phyloP scores from a whole-genome alignment of 129 eudicot genomes.

The Flaveria ramosissima region DNA sequence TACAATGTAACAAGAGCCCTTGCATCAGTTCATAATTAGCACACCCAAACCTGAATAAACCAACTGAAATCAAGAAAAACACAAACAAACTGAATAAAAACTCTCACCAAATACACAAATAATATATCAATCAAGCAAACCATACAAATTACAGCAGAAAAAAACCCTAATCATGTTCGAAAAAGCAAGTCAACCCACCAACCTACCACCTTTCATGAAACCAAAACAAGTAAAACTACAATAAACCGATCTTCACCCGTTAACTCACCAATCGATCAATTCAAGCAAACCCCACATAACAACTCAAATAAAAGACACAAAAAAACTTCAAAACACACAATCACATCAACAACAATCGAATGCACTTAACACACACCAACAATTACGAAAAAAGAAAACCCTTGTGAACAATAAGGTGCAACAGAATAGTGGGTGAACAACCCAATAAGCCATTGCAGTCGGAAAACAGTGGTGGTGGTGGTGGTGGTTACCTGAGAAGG shows the following conservation, averaged over 20 bases:
- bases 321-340: constrained; percentile 7
- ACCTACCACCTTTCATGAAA: constrained; percentile 77
- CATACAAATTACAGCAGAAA: constrained; percentile 17
- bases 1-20: constrained; percentile 25
- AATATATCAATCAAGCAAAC: constrained; percentile 27
- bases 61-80: constrained; percentile 13
- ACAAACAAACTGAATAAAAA: constrained; percentile 5
- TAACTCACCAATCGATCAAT: background rate
- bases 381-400: constrained; percentile 24
- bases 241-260: constrained; percentile 13
- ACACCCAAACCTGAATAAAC: constrained; percentile 10
- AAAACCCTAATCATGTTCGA: constrained; percentile 25
- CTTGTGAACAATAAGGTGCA: constrained; percentile 17
- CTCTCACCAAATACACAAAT: background rate
- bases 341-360: constrained; percentile 23
- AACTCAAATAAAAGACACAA: constrained; percentile 1
- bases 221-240: constrained; percentile 14
- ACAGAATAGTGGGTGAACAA: background rate
- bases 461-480: background rate
- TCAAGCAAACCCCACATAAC: constrained; percentile 24
- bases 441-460: constrained; percentile 11
- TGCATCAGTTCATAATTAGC: constrained; percentile 23
- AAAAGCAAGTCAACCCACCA: constrained; percentile 73
- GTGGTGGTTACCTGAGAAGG: constrained; percentile 33
- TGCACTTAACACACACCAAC: constrained; percentile 1